phyloP scores from a whole-genome alignment of 225 moss, liverwort and hornwort species.

The Antitrichia curtipendula region DNA sequence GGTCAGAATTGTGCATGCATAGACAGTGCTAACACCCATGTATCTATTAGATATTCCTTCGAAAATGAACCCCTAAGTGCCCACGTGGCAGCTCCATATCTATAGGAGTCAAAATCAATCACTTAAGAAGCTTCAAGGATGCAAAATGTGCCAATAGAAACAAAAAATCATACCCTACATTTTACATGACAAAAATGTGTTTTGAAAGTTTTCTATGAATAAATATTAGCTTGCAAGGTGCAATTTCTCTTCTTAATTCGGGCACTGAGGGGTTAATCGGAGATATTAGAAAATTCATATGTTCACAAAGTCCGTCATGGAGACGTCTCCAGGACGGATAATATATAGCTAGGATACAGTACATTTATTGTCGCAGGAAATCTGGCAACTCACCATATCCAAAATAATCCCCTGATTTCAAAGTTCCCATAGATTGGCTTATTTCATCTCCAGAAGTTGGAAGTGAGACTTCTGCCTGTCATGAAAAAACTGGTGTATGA shows the following conservation, averaged over 20 bases:
- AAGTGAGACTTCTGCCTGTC: conserved; percentile 32
- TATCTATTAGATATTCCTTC: not conserved
- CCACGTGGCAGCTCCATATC: not conserved
- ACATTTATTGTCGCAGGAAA: not conserved
- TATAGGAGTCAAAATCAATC: not conserved
- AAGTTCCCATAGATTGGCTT: conserved; percentile 1
- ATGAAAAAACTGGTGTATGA: not conserved
- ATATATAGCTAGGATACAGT: not conserved
- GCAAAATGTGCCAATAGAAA: not conserved
- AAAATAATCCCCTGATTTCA: conserved; percentile 41
- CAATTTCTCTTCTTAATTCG: not conserved
- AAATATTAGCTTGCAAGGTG: not conserved
- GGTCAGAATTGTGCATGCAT: not conserved
- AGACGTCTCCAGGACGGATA: not conserved
- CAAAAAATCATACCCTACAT: not conserved
- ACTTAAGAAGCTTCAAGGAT: not conserved
- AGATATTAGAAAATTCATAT: not conserved
- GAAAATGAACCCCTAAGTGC: not conserved
- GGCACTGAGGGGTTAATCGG: not conserved
- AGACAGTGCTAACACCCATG: not conserved
- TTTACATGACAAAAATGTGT: not conserved
- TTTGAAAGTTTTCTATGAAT: no score
- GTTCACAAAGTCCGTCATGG: not conserved
- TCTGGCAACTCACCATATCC: conserved; percentile 25
- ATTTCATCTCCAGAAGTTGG: not conserved